phyloP scores from a whole-genome alignment of 2,329 filamentous ascomycete genomes.

The Ceratocystis cacaofunesta region DNA sequence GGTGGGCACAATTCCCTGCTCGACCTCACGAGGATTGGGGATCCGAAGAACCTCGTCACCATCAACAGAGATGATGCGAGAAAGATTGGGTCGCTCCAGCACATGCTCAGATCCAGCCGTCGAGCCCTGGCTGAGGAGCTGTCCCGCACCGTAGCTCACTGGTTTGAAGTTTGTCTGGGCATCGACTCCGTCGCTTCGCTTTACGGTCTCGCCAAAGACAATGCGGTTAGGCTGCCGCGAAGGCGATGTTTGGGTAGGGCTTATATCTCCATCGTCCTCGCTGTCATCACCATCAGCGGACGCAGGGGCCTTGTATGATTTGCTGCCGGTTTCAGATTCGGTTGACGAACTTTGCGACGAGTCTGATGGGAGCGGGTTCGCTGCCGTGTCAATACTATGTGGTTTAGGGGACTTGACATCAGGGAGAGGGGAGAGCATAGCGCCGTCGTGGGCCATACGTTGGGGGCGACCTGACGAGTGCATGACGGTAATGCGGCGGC shows the following conservation, averaged over 20 bases:
- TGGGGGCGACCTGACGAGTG: constrained; percentile 39
- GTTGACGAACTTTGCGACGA: constrained; percentile 8
- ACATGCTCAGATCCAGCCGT: constrained; percentile 12
- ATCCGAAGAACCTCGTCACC: constrained; percentile 69
- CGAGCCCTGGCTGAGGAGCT: constrained; percentile 30
- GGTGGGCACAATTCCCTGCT: constrained; percentile 60
- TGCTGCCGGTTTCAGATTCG: constrained; percentile 6
- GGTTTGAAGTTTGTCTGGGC: constrained; percentile 15
- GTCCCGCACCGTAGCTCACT: constrained; percentile 9
- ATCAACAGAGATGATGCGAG: constrained; percentile 45
- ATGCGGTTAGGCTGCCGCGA: constrained; percentile 28
- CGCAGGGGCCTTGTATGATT: constrained; percentile 8
- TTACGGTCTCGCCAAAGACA: constrained; percentile 54
- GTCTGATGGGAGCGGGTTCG: constrained; percentile 17
- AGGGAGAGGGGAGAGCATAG: constrained; percentile 20
- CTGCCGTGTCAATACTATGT: constrained; percentile 24
- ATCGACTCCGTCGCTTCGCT: constrained; percentile 39
- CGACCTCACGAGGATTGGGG: constrained; percentile 79
- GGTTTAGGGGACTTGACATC: constrained; percentile 24
- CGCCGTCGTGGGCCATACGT: constrained; percentile 47
- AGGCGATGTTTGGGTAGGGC: constrained; percentile 5
- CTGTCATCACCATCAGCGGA: background rate
- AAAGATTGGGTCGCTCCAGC: constrained; percentile 6
- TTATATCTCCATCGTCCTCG: constrained; percentile 6
- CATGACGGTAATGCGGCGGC: constrained; percentile 51